Conservation (phyloP, 2,329 filamentous ascomycete genomes). For the Annulohypoxylon truncatum region DNA sequence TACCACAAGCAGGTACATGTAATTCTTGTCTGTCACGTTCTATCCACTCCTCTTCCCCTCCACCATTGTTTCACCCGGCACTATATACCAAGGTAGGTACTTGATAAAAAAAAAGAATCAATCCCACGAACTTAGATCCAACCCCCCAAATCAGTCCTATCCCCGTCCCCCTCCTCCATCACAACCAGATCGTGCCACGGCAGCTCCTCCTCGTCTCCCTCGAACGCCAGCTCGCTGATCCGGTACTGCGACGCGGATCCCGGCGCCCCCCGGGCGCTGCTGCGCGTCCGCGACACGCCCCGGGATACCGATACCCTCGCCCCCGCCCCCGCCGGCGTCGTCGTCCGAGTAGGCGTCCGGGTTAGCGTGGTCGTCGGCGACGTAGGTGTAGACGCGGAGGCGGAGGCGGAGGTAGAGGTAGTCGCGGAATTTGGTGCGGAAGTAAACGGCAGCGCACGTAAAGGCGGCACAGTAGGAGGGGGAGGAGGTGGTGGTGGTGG, state of each 20-base stretch:
- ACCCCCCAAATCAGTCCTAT: neutral
- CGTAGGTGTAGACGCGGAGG: neutral
- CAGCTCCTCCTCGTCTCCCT: constrained; percentile 3
- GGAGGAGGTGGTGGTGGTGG: neutral
- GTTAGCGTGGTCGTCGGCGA: neutral
- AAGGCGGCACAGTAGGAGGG: no score
- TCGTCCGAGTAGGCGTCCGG: neutral
- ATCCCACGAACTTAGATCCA: constrained; percentile 8
- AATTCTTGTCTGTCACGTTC: neutral
- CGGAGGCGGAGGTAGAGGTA: neutral
- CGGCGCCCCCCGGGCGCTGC: neutral
- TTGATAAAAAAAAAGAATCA: neutral
- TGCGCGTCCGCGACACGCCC: neutral
- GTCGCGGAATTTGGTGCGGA: constrained; percentile 2
- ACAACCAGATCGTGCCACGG: constrained; percentile 13
- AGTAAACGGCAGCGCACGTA: neutral
- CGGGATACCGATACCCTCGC: neutral
- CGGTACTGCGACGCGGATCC: constrained; percentile 7
- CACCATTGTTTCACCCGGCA: neutral
- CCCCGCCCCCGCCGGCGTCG: no score
- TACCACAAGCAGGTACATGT: neutral
- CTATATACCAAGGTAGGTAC: neutral
- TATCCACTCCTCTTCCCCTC: neutral
- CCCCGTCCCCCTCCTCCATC: constrained; percentile 6
- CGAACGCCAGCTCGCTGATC: constrained; percentile 31